Evolutionary conservation across 306 rosid species (phyloP), one percentile per base, ranked within the genome.

Genomic region (Dryas alaskensis): DNA sequence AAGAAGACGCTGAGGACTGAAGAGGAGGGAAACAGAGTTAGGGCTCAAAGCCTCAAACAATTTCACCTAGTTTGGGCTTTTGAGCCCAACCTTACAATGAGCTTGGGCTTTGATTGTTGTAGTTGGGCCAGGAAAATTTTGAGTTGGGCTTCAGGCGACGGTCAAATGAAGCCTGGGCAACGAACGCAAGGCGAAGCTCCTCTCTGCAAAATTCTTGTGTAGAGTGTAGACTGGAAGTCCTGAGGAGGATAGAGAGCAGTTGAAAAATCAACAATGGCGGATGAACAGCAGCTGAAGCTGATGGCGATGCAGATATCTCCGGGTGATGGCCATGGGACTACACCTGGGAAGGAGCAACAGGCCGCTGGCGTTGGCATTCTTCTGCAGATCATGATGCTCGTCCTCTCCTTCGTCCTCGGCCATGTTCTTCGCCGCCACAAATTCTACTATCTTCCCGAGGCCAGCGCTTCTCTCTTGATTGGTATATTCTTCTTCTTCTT

Each of bases 281-380:
- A 80, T 14, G 91, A 72, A 17, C 81, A 65, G 2, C 84, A 62
- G 19, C 25, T 81, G 51, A 57, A 62, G 19, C 39, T 81, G 46
- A 57, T 81, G 79, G 76, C 69, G 52, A 25, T 79, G 66, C 70
- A 42, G 44, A 91, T 93, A 73, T 93, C 96, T 48, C 97, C 93
- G 83, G 86, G 92, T 53, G 91, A 87, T 60, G 67, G 78, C 27
- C 84, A 76, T 4, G 82, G 67, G 43, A 69, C 88, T 48, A 79
- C 79, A 57, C 92, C 98, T 60, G 97, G 95, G 49, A 88, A 92
- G 85, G 99, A 92, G 48, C 99, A 94, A 75, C 99, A 94, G 78
- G 99, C 99, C 37, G 99, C 99, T 76, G 99, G 99, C 42, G 95
- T 94, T 44, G 99, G 99, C 78, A 92, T 94, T 69, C 99, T 94